Conservation (phyloP, 2,329 filamentous ascomycete species). For the Tolypocladium ovalisporum region DNA sequence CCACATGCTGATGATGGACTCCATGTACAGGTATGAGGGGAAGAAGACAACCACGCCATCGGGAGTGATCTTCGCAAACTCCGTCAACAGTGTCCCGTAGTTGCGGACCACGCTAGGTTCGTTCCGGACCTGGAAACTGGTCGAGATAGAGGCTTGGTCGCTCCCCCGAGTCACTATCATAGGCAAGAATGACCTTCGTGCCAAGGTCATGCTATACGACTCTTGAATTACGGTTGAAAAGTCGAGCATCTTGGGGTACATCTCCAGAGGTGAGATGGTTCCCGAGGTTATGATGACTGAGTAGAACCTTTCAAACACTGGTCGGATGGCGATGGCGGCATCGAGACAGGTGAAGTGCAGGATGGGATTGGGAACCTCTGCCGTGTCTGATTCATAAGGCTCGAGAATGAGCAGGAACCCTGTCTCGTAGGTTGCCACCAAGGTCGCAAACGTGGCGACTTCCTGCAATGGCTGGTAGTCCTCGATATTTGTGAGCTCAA, state of each 20-base stretch:
- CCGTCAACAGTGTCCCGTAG: conserved; percentile 84
- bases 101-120: conserved; percentile 96
- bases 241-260: conserved; percentile 98
- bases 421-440: conserved; percentile 93
- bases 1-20: conserved; percentile 98
- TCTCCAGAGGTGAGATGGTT: conserved; percentile 91
- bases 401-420: conserved; percentile 95
- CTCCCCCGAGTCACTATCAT: conserved; percentile 96
- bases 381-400: conserved; percentile 89
- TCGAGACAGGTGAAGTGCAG: conserved; percentile 95
- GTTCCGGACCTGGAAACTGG: conserved; percentile 88
- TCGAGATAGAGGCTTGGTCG: conserved; percentile 87
- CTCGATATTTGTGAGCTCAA: conserved; percentile 95
- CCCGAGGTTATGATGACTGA: conserved; percentile 98
- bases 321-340: conserved; percentile 94
- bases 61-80: conserved; percentile 91
- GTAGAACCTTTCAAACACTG: conserved; percentile 93
- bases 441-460: conserved; percentile 91
- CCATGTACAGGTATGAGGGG: conserved; percentile 97
- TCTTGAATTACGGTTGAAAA: conserved; percentile 91
- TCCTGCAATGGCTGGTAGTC: conserved; percentile 96
- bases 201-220: conserved; percentile 94
- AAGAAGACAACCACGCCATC: conserved; percentile 99
- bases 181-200: conserved; percentile 86
- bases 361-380: conserved; percentile 92